These are phyloP conservation scores for Hyaloscypha bicolor DNA, from an alignment of 495 filamentous ascomycete genomes.

Conservation along the genomic window DNA sequence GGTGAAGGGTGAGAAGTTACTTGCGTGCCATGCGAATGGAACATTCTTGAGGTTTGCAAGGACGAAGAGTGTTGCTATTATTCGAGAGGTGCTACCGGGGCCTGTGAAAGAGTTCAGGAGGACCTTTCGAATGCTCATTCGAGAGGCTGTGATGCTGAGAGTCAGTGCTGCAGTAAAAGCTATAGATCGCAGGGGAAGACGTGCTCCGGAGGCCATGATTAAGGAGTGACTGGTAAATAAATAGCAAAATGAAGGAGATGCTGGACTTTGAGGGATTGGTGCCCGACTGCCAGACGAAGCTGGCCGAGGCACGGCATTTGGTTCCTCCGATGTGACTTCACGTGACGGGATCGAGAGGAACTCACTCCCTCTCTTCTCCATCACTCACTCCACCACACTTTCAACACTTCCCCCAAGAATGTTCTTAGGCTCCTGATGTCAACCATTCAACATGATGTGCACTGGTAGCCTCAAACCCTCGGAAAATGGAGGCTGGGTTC, in stretches of 20 bases:
- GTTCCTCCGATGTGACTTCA: neutral
- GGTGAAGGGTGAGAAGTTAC: conserved; percentile 31
- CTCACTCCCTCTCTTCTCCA: neutral
- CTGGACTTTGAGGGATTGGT: neutral
- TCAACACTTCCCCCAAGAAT: neutral
- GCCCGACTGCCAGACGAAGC: neutral
- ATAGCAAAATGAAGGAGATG: neutral
- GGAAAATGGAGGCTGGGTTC: too few relatives aligned
- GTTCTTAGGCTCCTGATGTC: too few relatives aligned
- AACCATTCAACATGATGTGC: too few relatives aligned
- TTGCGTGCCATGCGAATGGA: conserved; percentile 77
- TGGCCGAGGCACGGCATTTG: neutral
- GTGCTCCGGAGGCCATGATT: conserved; percentile 47
- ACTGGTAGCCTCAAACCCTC: too few relatives aligned
- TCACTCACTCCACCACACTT: neutral
- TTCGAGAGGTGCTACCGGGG: conserved; percentile 49
- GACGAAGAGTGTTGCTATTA: conserved; percentile 53
- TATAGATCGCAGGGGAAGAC: conserved; percentile 41
- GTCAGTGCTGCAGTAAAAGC: conserved; percentile 38
- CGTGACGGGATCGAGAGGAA: neutral
- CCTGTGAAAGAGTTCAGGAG: conserved; percentile 49
- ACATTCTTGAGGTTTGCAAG: conserved; percentile 69
- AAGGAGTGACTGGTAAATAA: conserved; percentile 20
- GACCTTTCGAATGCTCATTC: conserved; percentile 39
- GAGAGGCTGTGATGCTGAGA: conserved; percentile 43